Base-by-base conservation (phyloP, 768 basidiomycete species). In the Fistulinella prunicolor region DNA sequence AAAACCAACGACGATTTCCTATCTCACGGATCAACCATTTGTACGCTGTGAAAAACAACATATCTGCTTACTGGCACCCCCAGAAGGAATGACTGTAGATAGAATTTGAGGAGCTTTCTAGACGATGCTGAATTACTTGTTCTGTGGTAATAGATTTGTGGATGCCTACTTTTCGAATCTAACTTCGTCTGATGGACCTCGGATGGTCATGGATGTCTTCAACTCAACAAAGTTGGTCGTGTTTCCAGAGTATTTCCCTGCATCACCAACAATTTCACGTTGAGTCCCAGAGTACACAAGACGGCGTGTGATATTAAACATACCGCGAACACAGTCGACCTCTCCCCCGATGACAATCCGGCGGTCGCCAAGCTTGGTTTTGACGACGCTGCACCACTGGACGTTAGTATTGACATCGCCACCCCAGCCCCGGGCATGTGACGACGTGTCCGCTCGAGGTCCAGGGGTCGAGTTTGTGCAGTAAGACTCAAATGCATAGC, bases 51-150 rank as follows among this genome's bases (percentile, higher is more conserved):
- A 36, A 39, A 7, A 42, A 30, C 14, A 37, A 28, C 16, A 20
- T 39, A 42, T 43, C 10, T 28, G 65, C 83, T 57, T 63, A 86
- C 86, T 19, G 91, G 92, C n/a, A 94, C 90, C 41, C 92, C 93
- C 45, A 94, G 79, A 22, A 94, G 77, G 66, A 91, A 94, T 1
- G 90, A 93, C 60, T 94, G 92, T 51, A 92, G 81, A 73, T 93
- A 94, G 67, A 91, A 91, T 60, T 90, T 93, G 49, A 94, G 79
- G n/a, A 94, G 71, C 63, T 94, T 94, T 65, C 88, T 92, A 62
- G 43, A 47, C 46, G 37, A 47, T 7, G 44, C 17, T 56, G n/a
- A 51, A 45, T 29, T 8, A 19, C 20, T 38, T 37, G 17, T n/a
- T 4, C 28, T 3, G 38, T n/a, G 54, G 8, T 17, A 20, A 34